A percentile compares a stretch with the other conserved stretches of the same genome.
These are phyloP conservation scores for Candida easanensis DNA, from an alignment of 805 yeast genomes.

Conservation along the genomic window DNA sequence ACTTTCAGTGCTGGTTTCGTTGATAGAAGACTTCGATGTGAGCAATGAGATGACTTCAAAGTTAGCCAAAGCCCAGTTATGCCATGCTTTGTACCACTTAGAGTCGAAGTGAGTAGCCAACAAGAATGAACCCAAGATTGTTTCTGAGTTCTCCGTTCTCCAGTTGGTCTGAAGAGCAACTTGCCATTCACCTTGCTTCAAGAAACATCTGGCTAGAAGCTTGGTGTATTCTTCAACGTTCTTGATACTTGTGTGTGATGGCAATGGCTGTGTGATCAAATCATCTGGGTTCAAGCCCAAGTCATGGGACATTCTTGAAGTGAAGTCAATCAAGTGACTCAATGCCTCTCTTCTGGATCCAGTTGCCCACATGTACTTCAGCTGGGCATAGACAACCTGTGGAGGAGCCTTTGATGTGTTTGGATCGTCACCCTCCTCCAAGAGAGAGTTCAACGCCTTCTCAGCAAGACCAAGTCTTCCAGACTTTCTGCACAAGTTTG, in stretches of 20 bases:
- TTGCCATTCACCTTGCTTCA: conserved; percentile 99
- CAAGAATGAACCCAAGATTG: conserved; percentile 86
- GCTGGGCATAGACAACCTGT: conserved; percentile 93
- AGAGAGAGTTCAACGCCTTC: conserved; percentile 74
- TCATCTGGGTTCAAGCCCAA: conserved; percentile 85
- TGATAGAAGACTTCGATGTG: conserved; percentile 33
- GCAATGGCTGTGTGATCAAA: conserved; percentile 81
- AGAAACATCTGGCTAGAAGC: conserved; percentile 86
- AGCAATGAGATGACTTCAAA: conserved; percentile 85
- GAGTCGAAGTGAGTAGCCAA: conserved; percentile 93
- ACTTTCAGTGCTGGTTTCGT: conserved; percentile 27
- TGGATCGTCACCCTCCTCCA: conserved; percentile 64
- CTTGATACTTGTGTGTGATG: conserved; percentile 54
- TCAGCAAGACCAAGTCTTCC: conserved; percentile 92
- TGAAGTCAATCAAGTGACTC: conserved; percentile 81
- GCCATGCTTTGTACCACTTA: conserved; percentile 99
- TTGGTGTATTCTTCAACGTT: conserved; percentile 82
- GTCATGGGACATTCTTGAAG: conserved; percentile 86
- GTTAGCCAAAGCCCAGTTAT: conserved; percentile 98
- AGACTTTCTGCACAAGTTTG: conserved; percentile 91
- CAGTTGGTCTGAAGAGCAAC: conserved; percentile 76
- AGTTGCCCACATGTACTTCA: conserved; percentile 96
- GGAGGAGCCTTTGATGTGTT: conserved; percentile 84
- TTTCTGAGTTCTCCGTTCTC: conserved; percentile 75
- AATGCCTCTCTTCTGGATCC: conserved; percentile 87